Conservation (phyloP, 106 monocot genomes). For the Platanthera zijinensis region DNA sequence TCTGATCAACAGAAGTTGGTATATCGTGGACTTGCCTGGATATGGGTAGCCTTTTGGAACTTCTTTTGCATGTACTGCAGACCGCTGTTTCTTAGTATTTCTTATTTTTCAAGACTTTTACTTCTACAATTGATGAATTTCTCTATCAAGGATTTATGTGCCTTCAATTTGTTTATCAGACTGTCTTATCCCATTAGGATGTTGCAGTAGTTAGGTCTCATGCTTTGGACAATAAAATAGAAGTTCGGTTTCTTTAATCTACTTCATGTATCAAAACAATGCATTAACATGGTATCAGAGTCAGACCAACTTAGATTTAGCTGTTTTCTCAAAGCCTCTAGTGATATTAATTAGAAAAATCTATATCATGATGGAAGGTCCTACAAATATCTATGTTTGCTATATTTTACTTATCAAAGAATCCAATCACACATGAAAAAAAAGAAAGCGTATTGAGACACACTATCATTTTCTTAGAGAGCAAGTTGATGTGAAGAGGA, state of each 20-base stretch:
- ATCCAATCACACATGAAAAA: too few relatives aligned
- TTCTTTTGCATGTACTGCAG: neutral
- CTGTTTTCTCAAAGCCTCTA: neutral
- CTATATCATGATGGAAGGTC: too few relatives aligned
- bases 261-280: neutral
- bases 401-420: too few relatives aligned
- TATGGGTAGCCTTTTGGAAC: slow-evolving; percentile 56
- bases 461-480: too few relatives aligned
- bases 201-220: neutral
- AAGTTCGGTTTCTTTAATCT: neutral
- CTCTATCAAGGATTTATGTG: neutral
- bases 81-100: neutral
- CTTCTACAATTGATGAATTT: neutral
- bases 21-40: slow-evolving; percentile 92
- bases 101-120: neutral
- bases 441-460: too few relatives aligned
- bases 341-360: neutral
- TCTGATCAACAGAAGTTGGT: slow-evolving; percentile 95
- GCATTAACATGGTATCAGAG: neutral
- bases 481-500: too few relatives aligned
- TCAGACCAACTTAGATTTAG: neutral
- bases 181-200: neutral
- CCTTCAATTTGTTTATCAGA: neutral
- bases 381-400: too few relatives aligned
- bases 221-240: neutral